Percentiles rank a stretch among this genome's conserved stretches.
Conservation (phyloP, 2,329 filamentous ascomycete genomes). For the Xylaria sp. region DNA sequence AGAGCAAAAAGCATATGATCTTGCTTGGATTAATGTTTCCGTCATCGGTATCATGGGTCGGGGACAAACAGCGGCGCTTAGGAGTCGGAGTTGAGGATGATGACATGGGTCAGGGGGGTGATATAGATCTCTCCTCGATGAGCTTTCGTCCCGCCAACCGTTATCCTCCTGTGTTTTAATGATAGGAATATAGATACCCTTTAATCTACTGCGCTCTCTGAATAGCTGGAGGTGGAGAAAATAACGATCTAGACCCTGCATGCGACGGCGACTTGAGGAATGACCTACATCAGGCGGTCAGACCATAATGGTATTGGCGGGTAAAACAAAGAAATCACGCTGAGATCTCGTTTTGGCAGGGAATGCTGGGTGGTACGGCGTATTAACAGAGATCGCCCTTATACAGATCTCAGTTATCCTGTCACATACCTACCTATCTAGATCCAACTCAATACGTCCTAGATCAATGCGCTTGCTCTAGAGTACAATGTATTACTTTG, state of each 20-base stretch:
- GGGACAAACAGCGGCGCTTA: conserved; percentile 13
- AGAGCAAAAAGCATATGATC: background rate
- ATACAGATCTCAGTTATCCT: too few species aligned
- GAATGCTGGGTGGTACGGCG: too few species aligned
- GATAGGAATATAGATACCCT: background rate
- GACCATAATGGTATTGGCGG: background rate
- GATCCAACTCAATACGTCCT: too few species aligned
- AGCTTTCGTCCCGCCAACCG: background rate
- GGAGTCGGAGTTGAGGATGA: conserved; percentile 12
- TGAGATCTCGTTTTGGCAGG: too few species aligned
- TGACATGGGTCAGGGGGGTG: background rate
- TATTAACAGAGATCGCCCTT: too few species aligned
- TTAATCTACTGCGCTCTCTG: background rate
- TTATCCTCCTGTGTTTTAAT: background rate
- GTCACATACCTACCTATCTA: too few species aligned
- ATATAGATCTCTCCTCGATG: background rate
- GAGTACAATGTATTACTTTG: too few species aligned
- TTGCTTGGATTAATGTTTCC: background rate
- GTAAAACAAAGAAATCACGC: background rate
- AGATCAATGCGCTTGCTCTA: too few species aligned
- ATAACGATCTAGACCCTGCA: too few species aligned
- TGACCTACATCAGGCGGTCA: too few species aligned
- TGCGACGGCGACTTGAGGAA: too few species aligned
- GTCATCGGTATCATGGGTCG: background rate
- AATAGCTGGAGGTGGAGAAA: background rate